Conservation (phyloP, 768 basidiomycete species). For the button mushroom (Agaricus bisporus) region DNA sequence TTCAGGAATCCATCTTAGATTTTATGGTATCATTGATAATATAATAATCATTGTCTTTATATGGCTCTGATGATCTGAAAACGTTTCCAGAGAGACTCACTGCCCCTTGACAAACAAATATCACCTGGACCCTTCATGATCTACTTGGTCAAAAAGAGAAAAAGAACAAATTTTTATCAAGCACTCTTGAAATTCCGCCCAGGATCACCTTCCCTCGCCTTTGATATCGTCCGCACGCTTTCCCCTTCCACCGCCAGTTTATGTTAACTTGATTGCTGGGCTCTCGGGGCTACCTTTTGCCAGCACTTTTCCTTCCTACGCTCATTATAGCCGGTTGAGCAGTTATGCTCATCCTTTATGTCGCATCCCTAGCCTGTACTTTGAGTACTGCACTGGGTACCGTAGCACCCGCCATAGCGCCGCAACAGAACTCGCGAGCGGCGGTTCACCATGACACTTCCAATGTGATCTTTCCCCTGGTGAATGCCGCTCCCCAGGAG, state of each 20-base stretch:
- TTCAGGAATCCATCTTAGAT: background rate
- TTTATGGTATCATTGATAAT: conserved; percentile 4
- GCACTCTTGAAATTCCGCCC: background rate
- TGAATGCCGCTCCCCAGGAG: background rate
- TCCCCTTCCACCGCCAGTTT: background rate
- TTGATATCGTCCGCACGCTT: too few relatives aligned
- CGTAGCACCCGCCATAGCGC: background rate
- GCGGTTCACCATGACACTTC: too few relatives aligned
- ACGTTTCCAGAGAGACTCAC: background rate
- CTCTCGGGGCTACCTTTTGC: background rate
- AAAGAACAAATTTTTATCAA: background rate
- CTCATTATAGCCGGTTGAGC: background rate
- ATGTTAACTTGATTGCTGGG: background rate
- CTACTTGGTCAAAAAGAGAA: too few relatives aligned
- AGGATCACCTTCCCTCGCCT: background rate
- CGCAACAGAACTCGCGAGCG: background rate
- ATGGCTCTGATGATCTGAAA: background rate
- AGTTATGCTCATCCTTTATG: background rate
- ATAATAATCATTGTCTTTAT: background rate
- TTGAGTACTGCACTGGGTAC: background rate
- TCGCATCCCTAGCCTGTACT: background rate
- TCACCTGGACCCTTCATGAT: too few relatives aligned
- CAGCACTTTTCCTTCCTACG: background rate
- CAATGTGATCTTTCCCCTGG: too few relatives aligned
- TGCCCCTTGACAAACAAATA: too few relatives aligned